Evolutionary conservation across 2,329 filamentous ascomycete genomes (phyloP).

Genomic region (Fusarium devonianum): DNA sequence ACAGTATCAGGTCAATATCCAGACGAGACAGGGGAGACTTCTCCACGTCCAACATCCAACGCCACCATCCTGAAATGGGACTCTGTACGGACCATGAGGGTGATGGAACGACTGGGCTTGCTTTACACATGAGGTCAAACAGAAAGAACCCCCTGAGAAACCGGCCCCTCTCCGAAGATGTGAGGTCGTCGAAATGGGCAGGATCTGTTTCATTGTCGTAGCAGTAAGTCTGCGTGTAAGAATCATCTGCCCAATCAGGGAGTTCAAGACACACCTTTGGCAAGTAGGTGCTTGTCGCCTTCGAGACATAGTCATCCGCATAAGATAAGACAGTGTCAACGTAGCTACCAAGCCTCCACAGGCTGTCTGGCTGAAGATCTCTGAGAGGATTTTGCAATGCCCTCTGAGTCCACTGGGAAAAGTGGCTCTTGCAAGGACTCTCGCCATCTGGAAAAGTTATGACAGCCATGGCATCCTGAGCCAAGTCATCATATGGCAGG

Average conservation of each 20-base stretch:
- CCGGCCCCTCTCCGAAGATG: neutral
- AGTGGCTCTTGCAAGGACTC: neutral
- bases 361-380: no score
- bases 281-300: conserved; percentile 7
- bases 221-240: neutral
- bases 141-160: conserved; percentile 6
- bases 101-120: neutral
- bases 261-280: conserved; percentile 2
- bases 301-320: conserved; percentile 16
- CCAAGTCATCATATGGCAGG: neutral
- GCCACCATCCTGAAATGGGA: no score
- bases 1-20: conserved; percentile 9
- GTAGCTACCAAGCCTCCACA: no score
- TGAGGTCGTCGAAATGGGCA: conserved; percentile 1
- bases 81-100: no score
- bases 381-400: no score
- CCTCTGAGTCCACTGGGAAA: neutral
- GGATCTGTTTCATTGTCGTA: neutral
- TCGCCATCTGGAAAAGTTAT: neutral
- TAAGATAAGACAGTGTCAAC: no score
- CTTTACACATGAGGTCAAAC: conserved; percentile 7
- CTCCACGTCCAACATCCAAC: no score
- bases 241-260: conserved; percentile 3
- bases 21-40: neutral
- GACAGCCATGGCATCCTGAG: conserved; percentile 10